phyloP scores from a whole-genome alignment of 129 eudicot species.

The Chrysanthemum makinoi region DNA sequence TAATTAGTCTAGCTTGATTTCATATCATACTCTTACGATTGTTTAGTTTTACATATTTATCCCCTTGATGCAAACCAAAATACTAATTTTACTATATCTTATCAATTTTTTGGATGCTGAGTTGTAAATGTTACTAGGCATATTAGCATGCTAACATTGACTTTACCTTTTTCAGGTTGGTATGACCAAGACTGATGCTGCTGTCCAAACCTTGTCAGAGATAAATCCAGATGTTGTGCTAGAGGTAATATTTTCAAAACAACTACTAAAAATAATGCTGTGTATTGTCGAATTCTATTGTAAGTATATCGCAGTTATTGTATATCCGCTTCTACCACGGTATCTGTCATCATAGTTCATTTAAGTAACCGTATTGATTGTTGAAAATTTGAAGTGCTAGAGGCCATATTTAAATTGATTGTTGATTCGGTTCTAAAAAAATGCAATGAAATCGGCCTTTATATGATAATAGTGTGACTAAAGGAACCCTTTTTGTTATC shows the following conservation, averaged over 20 bases:
- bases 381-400: slow-evolving; percentile 2
- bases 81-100: not conserved
- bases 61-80: not conserved
- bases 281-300: not conserved
- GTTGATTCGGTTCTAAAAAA: not conserved
- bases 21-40: not conserved
- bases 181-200: slow-evolving; percentile 99
- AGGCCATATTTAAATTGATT: slow-evolving; percentile 25
- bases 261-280: not conserved
- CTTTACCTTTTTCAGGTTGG: slow-evolving; percentile 51
- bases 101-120: not conserved
- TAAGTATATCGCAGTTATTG: slow-evolving; percentile 6
- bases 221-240: slow-evolving; percentile 98
- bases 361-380: slow-evolving; percentile 2
- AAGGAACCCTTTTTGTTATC: too few relatives aligned
- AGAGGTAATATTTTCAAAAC: slow-evolving; percentile 50
- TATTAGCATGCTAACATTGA: slow-evolving; percentile 1
- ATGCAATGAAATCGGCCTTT: too few relatives aligned
- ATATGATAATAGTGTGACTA: too few relatives aligned
- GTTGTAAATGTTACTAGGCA: not conserved
- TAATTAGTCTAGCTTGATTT: not conserved
- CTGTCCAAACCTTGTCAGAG: slow-evolving; percentile 91
- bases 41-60: not conserved
- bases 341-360: slow-evolving; percentile 10
- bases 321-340: slow-evolving; percentile 3